Evolutionary conservation across 257 asterid species (phyloP), one percentile per base, ranked within the genome.

Genomic region (Petrea volubilis): DNA sequence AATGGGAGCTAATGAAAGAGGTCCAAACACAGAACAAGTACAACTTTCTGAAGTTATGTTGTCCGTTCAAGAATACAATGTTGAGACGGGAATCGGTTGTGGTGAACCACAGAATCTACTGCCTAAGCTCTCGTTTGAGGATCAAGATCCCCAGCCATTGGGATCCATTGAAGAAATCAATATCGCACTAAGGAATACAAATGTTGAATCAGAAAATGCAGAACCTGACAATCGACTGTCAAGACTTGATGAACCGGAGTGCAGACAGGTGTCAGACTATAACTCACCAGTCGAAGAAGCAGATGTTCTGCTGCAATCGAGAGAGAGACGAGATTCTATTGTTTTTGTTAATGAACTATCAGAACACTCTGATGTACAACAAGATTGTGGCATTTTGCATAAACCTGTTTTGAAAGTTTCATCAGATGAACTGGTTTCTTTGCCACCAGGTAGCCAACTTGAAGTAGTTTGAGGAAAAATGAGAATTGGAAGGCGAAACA

Each of bases 381-480:
- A 67, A 60, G 78, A 60, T 47, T 62, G 80, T 60, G 67, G 75
- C 60, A 58, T 51, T 64, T 33, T 68, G 59, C 34, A 44, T 21
- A 31, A 64, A 59, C 79, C 77, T 36, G 61, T 44, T 49, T 36
- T 41, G 15, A 56, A 23, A 8, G 68, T 44, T 58, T 69, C 74
- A 23, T 1, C 33, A 2, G 59, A 44, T 4, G 79, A 69, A 78
- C 57, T 63, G 23, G 57, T 29, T 65, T 59, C 58, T 1, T 3
- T 25, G 59, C 63, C 78, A 17, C 47, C 61, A 5, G 64, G 34
- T 33, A 59, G 60, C 68, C 76, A 80, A 27, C 31, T 58, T 66
- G 82, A 75, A 55, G 82, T 71, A 58, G 77, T 77, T 64, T 69
- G 66, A 44, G 66, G 74, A 71, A 57, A 44, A 57, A 44, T 77